Base-by-base conservation (phyloP, 441 rosid species). In the Brassica hybrid region DNA sequence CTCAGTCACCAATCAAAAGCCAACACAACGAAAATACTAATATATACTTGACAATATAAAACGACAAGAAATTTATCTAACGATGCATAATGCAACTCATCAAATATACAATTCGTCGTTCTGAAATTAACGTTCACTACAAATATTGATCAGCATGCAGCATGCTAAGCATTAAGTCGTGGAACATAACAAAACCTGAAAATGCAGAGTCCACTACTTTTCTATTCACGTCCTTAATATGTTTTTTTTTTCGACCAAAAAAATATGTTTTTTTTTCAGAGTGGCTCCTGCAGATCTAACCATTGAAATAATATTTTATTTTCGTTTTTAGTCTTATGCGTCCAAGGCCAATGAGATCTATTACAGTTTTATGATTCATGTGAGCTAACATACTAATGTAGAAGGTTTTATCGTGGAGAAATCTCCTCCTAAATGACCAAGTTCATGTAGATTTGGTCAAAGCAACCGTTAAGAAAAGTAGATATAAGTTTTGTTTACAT, bases 271-370 rank as follows among this genome's bases (percentile, higher is more conserved):
- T 69, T 69, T 67, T 48, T 2, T 14, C 64, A 6, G 7, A 48
- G 56, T 50, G 52, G 52, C 27, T 23, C 48, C 48, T 63, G 74
- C 36, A 14, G 65, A 70, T 76, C 80, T 70, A 70, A 61, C 21
- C 23, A 45, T 1, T 45, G 34, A 43, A 41, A 10, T 61, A 45
- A 8, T 75, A 58, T 61, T 48, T 6, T 52, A 36, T 2, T 23
- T 23, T 23, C 3, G 56, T 23, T 2, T 10, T 23, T 23, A 13
- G 34, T 23, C 8, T 25, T 36, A 62, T 63, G 52, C 5, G 12
- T 18, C 32, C 27, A 16, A 63, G 64, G 50, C 25, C 67, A 65
- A 13, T 65, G 59, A 65, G 54, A 27, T 77, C n/a, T n/a, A n/a
- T n/a, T 18, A 64, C 52, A 41, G 36, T 54, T 70, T 23, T 7